Conservation (phyloP, 1,284 basidiomycete species). For the Gomphus sp. region DNA sequence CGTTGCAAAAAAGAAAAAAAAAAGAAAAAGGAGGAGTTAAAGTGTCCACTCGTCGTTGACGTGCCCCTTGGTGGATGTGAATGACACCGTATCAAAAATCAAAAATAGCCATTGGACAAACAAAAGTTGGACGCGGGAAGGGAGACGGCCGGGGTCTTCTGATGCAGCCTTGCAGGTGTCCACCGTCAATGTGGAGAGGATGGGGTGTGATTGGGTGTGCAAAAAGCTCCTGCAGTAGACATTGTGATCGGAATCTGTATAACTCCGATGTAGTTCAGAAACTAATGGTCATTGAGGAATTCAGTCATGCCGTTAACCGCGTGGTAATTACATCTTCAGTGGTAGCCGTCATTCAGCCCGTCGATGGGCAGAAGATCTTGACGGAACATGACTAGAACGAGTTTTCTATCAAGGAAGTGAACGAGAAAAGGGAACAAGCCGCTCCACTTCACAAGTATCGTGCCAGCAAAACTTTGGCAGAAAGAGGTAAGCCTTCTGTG, state of each 20-base stretch:
- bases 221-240: no score
- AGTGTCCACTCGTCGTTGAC: no score
- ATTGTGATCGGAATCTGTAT: neutral
- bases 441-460: conserved; percentile 36
- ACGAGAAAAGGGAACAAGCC: conserved; percentile 42
- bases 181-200: no score
- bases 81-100: no score
- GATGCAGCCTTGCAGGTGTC: no score
- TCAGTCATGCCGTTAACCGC: conserved; percentile 42
- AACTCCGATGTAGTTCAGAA: neutral
- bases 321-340: conserved; percentile 58
- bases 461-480: conserved; percentile 63
- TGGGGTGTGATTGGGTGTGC: no score
- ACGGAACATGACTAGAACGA: conserved; percentile 60
- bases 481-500: conserved; percentile 32
- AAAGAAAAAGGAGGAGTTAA: no score
- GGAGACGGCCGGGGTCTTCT: no score
- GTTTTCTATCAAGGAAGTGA: conserved; percentile 40
- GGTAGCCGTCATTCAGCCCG: conserved; percentile 35
- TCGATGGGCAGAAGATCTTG: conserved; percentile 16
- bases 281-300: neutral
- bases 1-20: no score
- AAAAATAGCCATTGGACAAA: no score
- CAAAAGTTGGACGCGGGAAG: no score
- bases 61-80: no score